These are phyloP conservation scores for Didymella pomorum DNA, from an alignment of 2,329 filamentous ascomycete species.

Conservation along the genomic window DNA sequence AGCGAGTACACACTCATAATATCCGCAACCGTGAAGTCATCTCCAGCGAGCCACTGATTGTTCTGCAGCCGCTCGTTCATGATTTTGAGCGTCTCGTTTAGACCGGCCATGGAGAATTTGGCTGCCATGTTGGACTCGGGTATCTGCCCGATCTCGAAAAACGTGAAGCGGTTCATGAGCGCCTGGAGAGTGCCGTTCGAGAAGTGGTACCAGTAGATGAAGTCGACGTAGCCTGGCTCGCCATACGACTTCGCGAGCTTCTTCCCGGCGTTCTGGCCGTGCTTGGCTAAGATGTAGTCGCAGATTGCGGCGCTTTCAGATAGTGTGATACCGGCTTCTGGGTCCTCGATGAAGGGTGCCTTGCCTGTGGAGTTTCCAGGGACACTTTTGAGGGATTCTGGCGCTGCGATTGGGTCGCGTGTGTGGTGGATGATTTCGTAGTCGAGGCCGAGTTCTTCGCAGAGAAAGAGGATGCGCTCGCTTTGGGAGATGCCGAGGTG, in stretches of 20 bases:
- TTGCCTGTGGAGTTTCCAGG: conserved; percentile 54
- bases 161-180: conserved; percentile 40
- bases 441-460: conserved; percentile 66
- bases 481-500: conserved; percentile 60
- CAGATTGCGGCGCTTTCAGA: conserved; percentile 66
- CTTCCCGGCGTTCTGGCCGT: conserved; percentile 43
- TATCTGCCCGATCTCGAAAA: conserved; percentile 34
- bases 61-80: conserved; percentile 59
- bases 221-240: conserved; percentile 62
- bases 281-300: conserved; percentile 66
- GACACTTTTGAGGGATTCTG: conserved; percentile 24
- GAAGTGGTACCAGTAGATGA: conserved; percentile 70
- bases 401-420: conserved; percentile 51
- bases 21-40: conserved; percentile 69
- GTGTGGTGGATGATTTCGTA: conserved; percentile 60
- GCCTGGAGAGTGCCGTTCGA: conserved; percentile 53
- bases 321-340: conserved; percentile 54
- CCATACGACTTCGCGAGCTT: conserved; percentile 41
- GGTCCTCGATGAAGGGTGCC: conserved; percentile 66
- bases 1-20: conserved; percentile 67
- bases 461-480: conserved; percentile 68
- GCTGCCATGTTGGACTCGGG: conserved; percentile 32
- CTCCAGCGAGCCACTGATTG: conserved; percentile 64
- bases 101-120: conserved; percentile 27
- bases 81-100: conserved; percentile 50